Conservation (phyloP, 768 basidiomycete genomes). For the Cyathus striatus region DNA sequence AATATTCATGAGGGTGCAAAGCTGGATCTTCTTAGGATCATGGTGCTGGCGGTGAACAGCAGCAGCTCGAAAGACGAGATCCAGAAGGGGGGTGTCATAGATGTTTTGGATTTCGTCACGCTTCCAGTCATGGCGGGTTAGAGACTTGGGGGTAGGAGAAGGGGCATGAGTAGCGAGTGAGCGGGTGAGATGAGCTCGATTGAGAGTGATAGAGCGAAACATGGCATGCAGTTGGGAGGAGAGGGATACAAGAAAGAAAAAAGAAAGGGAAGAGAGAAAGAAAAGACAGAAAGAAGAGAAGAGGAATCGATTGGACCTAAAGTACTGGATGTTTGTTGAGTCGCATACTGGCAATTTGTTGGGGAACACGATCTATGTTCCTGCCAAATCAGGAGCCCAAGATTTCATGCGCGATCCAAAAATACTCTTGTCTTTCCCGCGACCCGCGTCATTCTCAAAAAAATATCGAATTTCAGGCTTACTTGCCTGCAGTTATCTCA, state of each 20-base stretch:
- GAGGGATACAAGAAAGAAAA: constrained; percentile 35
- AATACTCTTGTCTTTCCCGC: neutral
- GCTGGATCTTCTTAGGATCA: constrained; percentile 86
- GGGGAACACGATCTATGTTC: neutral
- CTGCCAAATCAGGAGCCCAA: neutral
- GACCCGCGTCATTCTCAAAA: too few species aligned
- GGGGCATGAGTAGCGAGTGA: constrained; percentile 61
- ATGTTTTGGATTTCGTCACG: constrained; percentile 79
- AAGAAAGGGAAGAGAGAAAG: constrained; percentile 27
- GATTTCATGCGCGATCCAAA: neutral
- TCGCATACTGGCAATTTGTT: constrained; percentile 29
- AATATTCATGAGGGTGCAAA: constrained; percentile 98
- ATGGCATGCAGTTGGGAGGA: too few species aligned
- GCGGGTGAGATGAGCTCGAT: constrained; percentile 30
- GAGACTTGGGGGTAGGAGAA: constrained; percentile 13
- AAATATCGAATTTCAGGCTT: neutral
- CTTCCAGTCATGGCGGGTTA: constrained; percentile 63
- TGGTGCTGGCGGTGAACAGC: constrained; percentile 81
- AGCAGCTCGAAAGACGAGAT: constrained; percentile 85
- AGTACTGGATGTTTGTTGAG: too few species aligned
- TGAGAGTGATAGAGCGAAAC: constrained; percentile 28
- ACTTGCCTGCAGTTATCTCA: neutral
- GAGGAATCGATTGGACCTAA: too few species aligned
- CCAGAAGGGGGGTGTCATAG: constrained; percentile 82
- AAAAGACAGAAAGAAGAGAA: constrained; percentile 2